A percentile compares a stretch with the other conserved stretches of the same genome.
Evolutionary conservation across 768 basidiomycete species (phyloP).

Genomic region (Pisolithus microcarpus): DNA sequence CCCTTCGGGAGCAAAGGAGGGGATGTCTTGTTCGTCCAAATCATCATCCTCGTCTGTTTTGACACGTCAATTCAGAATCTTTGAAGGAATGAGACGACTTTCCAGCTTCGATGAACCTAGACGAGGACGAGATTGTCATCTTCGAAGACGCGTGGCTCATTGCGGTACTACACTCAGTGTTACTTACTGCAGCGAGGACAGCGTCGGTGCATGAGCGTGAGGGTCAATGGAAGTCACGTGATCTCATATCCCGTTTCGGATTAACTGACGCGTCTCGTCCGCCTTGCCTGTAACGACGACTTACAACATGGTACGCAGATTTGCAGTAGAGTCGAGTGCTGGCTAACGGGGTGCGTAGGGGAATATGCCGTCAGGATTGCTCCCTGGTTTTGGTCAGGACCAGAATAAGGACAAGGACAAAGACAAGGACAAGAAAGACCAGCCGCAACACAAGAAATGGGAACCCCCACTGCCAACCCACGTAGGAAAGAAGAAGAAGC

Average conservation of each 20-base stretch:
- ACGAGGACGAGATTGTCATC: slow-evolving; percentile 53
- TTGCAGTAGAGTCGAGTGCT: neutral
- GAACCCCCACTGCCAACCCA: slow-evolving; percentile 96
- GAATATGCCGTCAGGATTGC: slow-evolving; percentile 62
- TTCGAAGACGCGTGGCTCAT: slow-evolving; percentile 21
- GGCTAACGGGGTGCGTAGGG: slow-evolving; percentile 42
- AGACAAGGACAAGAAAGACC: slow-evolving; percentile 33
- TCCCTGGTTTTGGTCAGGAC: slow-evolving; percentile 38
- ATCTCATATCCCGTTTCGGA: slow-evolving; percentile 29
- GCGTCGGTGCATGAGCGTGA: too few species aligned
- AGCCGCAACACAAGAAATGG: slow-evolving; percentile 85
- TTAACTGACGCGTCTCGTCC: slow-evolving; percentile 47
- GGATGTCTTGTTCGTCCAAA: slow-evolving; percentile 74
- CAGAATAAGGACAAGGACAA: slow-evolving; percentile 35
- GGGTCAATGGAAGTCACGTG: slow-evolving; percentile 13
- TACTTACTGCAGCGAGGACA: too few species aligned
- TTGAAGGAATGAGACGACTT: slow-evolving; percentile 3
- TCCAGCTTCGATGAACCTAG: slow-evolving; percentile 81
- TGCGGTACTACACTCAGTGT: neutral
- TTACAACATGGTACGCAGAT: slow-evolving; percentile 17
- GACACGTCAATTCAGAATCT: slow-evolving; percentile 2
- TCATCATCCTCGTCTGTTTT: slow-evolving; percentile 69
- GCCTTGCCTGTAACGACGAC: neutral
- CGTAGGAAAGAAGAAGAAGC: slow-evolving; percentile 92
- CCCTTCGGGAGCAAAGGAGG: slow-evolving; percentile 65